Evolutionary conservation across 1,284 basidiomycete species (phyloP), one percentile per base, ranked within the genome.

Genomic region (Ceratobasidium papillatum): DNA sequence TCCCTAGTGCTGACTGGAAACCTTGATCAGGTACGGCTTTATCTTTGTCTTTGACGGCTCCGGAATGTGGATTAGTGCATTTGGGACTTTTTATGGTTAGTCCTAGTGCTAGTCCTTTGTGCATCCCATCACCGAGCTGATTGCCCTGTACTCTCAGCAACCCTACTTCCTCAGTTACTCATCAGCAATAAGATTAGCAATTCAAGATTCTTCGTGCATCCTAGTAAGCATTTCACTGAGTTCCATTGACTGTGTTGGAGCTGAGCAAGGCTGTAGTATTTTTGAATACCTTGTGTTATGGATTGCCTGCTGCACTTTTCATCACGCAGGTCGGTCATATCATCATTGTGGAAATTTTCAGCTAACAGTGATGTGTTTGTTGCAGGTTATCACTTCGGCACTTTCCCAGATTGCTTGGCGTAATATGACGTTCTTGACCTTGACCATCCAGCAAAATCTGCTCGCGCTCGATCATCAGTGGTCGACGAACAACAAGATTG

Each of bases 51-150:
- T 71, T 36, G 68, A 71, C 43, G 68, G 68, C 41, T 71, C 68
- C 25, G 68, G 68, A 14, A 71, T 71, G 68, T 71, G 68, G 68
- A 71, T 71, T 41, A 71, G 68, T 36, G 68, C 68, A 22, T 71
- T 71, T 59, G 68, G 68, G 25, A 71, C 68, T 17, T 71, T 71
- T 32, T 71, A 71, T 43, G 68, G 68, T 71, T 54, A 59, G 68
- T 47, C 9, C 2, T n/a, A n/a, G 22, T 17, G 3, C 27, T 47
- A 8, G 11, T 19, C 17, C 14, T 22, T 54, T 30, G 51, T 32
- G 11, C 34, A 3, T 19, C 22, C 38, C 38, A 41, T 54, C 22
- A 8, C 51, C 22, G 22, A 19, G 27, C 30, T 58, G 54, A 58
- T 63, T 63, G 43, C 19, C 9, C 41, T n/a, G n/a, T n/a, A n/a